Evolutionary conservation across 495 filamentous ascomycete genomes (phyloP), one percentile per base, ranked within the genome.

Genomic region (Penicillium roqueforti): DNA sequence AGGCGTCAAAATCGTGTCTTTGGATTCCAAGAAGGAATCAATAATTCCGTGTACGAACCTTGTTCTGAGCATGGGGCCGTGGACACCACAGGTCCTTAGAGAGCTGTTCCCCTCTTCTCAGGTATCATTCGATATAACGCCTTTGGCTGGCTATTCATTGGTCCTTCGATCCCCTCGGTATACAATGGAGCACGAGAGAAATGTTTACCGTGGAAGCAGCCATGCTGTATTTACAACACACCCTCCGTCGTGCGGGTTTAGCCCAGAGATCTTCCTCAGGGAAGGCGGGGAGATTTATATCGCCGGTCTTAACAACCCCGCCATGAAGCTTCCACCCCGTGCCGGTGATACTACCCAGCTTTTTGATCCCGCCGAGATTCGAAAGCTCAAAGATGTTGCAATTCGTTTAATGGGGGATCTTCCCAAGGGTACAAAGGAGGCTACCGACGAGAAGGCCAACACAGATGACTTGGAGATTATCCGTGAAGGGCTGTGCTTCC

Each of bases 191-290:
- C 50, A 64, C 34, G 64, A 68, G 32, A 31, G 58, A 34, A 62
- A 67, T 14, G 53, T 57, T 13, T 62, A 71, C 39, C 32, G 55
- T 0, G 69, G 70, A 9, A 51, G 60, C 14, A 89, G 87, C 62
- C 84, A 91, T 62, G 85, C 89, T 2, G 67, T 92, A 4, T 92
- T 89, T 68, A 84, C 85, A 0, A 81, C 81, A 3, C 73, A 73
- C 56, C 68, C 67, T 18, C 40, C 55, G 6, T 57, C 60, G 5
- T 70, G 68, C 23, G 81, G 76, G 0, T 89, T 85, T 68, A 82
- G 80, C 9, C 88, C 89, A 0, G 89, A 93, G 69, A 72, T 90
- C 7, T 91, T 90, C 67, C 82, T 82, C 3, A 76, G 88, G 6
- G 59, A 71, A 11, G 79, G 81, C 2, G 81, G 79, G 0, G 79